Evolutionary conservation across 768 basidiomycete genomes (phyloP).

Genomic region (Lyophyllum decastes): DNA sequence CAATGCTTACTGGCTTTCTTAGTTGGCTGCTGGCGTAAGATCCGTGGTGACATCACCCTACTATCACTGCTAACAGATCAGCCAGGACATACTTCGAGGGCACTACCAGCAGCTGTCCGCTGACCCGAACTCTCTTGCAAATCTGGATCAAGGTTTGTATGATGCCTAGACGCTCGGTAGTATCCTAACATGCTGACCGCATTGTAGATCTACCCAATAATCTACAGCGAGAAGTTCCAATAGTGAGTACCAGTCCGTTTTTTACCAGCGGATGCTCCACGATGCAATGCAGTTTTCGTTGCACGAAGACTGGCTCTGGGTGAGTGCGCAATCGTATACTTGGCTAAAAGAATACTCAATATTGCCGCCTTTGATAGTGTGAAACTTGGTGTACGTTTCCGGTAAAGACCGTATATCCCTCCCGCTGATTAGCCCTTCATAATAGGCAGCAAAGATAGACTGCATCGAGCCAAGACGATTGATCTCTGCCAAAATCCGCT

Average conservation of each 20-base stretch:
- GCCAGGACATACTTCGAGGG: constrained; percentile 82
- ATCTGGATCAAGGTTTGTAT: constrained; percentile 85
- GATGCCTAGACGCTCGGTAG: not conserved
- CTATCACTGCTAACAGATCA: not conserved
- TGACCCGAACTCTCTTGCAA: constrained; percentile 92
- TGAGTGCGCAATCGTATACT: constrained; percentile 30
- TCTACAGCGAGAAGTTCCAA: constrained; percentile 88
- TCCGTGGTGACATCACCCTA: not conserved
- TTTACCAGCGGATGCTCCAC: not conserved
- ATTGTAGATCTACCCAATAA: constrained; percentile 92
- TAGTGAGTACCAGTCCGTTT: constrained; percentile 57
- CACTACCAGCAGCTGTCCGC: constrained; percentile 93
- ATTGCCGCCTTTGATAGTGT: constrained; percentile 51
- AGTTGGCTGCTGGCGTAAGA: constrained; percentile 56
- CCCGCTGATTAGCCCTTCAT: constrained; percentile 4
- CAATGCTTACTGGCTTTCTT: constrained; percentile 5
- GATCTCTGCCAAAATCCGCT: constrained; percentile 97
- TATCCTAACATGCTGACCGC: not conserved
- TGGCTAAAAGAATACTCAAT: not conserved
- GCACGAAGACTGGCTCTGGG: constrained; percentile 96
- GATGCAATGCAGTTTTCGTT: constrained; percentile 67
- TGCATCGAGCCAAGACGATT: constrained; percentile 84
- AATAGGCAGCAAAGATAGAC: constrained; percentile 81
- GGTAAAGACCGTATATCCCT: not conserved
- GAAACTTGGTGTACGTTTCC: constrained; percentile 92